Evolutionary conservation across 352 stramenopile genomes (phyloP), one percentile per base, ranked within the genome.

Genomic region (Phytophthora citrophthora): DNA sequence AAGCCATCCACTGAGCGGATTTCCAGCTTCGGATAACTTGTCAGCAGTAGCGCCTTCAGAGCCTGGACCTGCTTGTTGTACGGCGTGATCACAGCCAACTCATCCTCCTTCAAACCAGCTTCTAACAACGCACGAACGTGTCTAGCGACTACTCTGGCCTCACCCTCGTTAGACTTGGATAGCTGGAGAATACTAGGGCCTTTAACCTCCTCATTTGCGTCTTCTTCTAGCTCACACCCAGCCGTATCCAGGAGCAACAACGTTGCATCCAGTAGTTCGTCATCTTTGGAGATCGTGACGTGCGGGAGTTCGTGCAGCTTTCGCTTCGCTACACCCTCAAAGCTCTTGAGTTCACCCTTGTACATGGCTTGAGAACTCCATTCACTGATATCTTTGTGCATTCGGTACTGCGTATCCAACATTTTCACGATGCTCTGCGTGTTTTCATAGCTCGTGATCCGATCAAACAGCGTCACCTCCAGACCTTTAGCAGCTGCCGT

Each of bases 1-100:
- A 99, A 99, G 1, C 97, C 97, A 77, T 99, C 97, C 5, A 99
- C 97, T 9, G 93, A 98, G 26, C 95, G 79, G 16, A 98, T 88
- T 52, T 97, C 90, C 10, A 98, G 64, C 40, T 69, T 77, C 5
- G 90, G 84, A 61, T 87, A 83, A 41, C 56, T 63, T n/a, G 78
- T 68, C 0, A 91, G 72, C 26, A 99, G 72, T 32, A 97, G 54
- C 23, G 76, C 84, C 47, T 97, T 91, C 27, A 99, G 73, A 5
- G 96, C 61, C 52, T 98, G 90, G n/a, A 94, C 86, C 61, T 99
- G 97, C 31, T 97, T 98, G 79, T 99, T 99, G 84, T 99, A 99
- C 3, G 97, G 97, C 20, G 97, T 99, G 70, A 99, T 99, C 18
- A 99, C 88, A 16, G 94, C 97, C 26, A 99, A 86, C 47, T 99